These are phyloP conservation scores for Candida insectorum DNA, from an alignment of 805 yeast species.

Conservation along the genomic window DNA sequence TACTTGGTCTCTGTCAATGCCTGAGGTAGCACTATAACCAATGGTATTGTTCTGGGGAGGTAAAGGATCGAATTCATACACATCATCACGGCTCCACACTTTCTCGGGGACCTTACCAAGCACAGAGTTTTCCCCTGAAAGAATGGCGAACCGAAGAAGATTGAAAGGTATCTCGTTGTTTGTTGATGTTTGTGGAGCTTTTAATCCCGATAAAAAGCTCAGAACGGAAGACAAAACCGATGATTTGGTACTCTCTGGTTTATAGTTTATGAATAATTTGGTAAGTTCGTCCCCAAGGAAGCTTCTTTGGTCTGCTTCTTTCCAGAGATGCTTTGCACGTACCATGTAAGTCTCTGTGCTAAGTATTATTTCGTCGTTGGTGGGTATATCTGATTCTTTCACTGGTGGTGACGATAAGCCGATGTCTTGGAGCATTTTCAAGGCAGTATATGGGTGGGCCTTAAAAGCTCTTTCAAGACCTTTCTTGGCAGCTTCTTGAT, in stretches of 20 bases:
- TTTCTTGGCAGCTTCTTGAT: slow-evolving; percentile 41
- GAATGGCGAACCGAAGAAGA: slow-evolving; percentile 61
- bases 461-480: slow-evolving; percentile 50
- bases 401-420: slow-evolving; percentile 26
- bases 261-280: slow-evolving; percentile 13
- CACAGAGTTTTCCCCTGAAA: slow-evolving; percentile 67
- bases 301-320: slow-evolving; percentile 40
- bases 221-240: slow-evolving; percentile 12
- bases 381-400: slow-evolving; percentile 19
- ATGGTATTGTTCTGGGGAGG: slow-evolving; percentile 48
- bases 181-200: slow-evolving; percentile 2
- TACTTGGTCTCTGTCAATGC: slow-evolving; percentile 15
- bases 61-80: slow-evolving; percentile 67
- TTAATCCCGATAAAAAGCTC: slow-evolving; percentile 11
- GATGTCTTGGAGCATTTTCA: slow-evolving; percentile 45
- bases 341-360: slow-evolving; percentile 57
- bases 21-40: slow-evolving; percentile 39
- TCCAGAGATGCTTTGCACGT: slow-evolving; percentile 56
- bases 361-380: slow-evolving; percentile 33
- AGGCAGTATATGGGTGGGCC: slow-evolving; percentile 57
- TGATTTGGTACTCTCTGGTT: not conserved
- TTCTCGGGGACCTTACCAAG: slow-evolving; percentile 66
- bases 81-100: slow-evolving; percentile 60
- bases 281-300: slow-evolving; percentile 47
- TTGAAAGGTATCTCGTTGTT: slow-evolving; percentile 50